Base-by-base conservation (phyloP, 768 basidiomycete genomes). In the Rhodotorula diobovata region DNA sequence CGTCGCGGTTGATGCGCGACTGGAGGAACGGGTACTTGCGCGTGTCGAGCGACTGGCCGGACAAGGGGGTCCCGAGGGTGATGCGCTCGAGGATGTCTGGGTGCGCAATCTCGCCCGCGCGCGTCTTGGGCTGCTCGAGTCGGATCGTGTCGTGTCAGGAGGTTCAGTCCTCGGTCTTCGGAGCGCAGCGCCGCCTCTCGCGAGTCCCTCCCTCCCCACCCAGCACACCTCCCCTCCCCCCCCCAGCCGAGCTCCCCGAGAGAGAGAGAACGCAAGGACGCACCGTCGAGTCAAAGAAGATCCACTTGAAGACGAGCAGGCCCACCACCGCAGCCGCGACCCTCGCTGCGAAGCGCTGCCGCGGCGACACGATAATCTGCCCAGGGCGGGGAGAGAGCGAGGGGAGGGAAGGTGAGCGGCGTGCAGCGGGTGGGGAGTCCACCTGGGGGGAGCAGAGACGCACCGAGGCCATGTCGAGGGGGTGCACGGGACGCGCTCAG, bases 11-110 rank as follows among this genome's bases (percentile, higher is more conserved):
- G 82, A 92, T 86, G 45, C 96, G 85, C 4, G 86, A 85, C 81
- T 98, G 96, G 53, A 98, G 80, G 79, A 96, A 97, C 18, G 87
- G 85, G 81, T 94, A 87, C 72, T 87, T 88, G 71, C 93, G 90
- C 23, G 91, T 89, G 83, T 97, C 94, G 50, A 98, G 85, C 16
- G 85, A 85, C 79, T 88, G 90, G 81, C 93, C 92, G 1, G 81
- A 77, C 41, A 85, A 78, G 4, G 86, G 73, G 21, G 53, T 61
- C 35, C 77, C 78, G 58, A 75, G 81, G 0, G 85, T 82, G 28
- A 89, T 86, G 23, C 87, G 83, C 77, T 90, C 88, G 53, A 90
- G 82, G 25, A 89, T 70, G 60, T 71, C 77, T 11, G 77, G 72
- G 67, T 77, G 78, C 18, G 76, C 77, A 58, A 79, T 79, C 64